Percentiles rank a stretch among this genome's conserved stretches.
phyloP scores from a whole-genome alignment of 2,329 filamentous ascomycete genomes.

The Neonectria hederae region DNA sequence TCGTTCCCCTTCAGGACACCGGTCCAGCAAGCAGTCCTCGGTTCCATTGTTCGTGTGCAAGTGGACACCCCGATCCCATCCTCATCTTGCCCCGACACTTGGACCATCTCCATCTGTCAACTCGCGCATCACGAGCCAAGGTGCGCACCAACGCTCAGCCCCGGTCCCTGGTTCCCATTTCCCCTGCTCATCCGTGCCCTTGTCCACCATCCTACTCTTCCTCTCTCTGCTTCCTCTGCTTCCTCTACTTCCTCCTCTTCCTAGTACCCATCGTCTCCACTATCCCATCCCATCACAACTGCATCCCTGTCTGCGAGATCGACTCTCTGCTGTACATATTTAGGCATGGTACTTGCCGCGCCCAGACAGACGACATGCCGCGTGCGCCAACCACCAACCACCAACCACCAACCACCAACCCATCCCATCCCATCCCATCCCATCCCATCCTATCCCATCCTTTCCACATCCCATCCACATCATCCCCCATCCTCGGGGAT shows the following conservation, averaged over 20 bases:
- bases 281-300: not conserved
- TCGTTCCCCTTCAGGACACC: constrained; percentile 37
- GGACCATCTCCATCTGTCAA: constrained; percentile 30
- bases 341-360: not conserved
- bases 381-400: not conserved
- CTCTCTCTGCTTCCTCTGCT: not conserved
- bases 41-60: constrained; percentile 6
- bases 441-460: not conserved
- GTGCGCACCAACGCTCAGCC: constrained; percentile 34
- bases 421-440: not conserved
- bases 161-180: constrained; percentile 7
- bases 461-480: not conserved
- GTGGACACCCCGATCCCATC: no score
- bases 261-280: not conserved
- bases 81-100: not conserved
- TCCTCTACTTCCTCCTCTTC: not conserved
- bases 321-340: no score
- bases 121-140: constrained; percentile 37
- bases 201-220: not conserved
- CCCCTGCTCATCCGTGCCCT: constrained; percentile 2
- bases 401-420: no score
- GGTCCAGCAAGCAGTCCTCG: constrained; percentile 26
- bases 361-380: not conserved
- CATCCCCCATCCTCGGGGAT: constrained; percentile 18
- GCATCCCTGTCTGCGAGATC: constrained; percentile 4